Evolutionary conservation across 305 asterid species (phyloP), one percentile per base, ranked within the genome.

Genomic region (Fraxinus nigra): DNA sequence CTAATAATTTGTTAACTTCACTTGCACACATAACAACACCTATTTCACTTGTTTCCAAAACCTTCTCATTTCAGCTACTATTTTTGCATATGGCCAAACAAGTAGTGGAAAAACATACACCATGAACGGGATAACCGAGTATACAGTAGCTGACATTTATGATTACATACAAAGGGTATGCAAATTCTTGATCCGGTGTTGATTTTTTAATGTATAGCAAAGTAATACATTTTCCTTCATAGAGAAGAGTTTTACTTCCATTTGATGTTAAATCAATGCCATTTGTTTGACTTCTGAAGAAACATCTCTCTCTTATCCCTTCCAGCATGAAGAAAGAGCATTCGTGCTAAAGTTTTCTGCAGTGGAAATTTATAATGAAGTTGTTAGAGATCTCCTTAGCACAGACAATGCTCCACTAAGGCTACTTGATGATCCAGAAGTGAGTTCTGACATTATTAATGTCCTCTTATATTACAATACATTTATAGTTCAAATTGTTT

Each of bases 401-500:
- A 84, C 89, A 4, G 97, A 96, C 83, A 93, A 79, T 87, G 82
- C 90, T 84, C 95, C 91, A 83, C 93, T 96, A 37, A 88, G 99
- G 89, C 89, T 96, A 77, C 92, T 96, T n/a, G 99, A 96, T 89
- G 99, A 96, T 86, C 98, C 98, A 18, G 99, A 96, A 83, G 98
- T 93, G 87, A 90, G 94, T 87, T 76, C 79, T 85, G 61, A 78
- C 59, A 33, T 32, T 65, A 77, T 80, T 54, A 20, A 38, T 81
- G 78, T 84, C 35, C 79, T 70, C 38, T 43, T 80, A 63, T 46
- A 38, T 7, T 38, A 38, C 46, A 24, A 46, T 28, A 28, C 77
- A 40, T 82, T 30, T 77, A 48, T 76, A 3, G 26, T 81, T 37
- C 80, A 82, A 80, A 82, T 83, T 54, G 20, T 81, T 65, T 80